These are phyloP conservation scores for Zygosaccharomyces pseudobailii DNA, from an alignment of 1,139 yeast genomes.

Conservation along the genomic window DNA sequence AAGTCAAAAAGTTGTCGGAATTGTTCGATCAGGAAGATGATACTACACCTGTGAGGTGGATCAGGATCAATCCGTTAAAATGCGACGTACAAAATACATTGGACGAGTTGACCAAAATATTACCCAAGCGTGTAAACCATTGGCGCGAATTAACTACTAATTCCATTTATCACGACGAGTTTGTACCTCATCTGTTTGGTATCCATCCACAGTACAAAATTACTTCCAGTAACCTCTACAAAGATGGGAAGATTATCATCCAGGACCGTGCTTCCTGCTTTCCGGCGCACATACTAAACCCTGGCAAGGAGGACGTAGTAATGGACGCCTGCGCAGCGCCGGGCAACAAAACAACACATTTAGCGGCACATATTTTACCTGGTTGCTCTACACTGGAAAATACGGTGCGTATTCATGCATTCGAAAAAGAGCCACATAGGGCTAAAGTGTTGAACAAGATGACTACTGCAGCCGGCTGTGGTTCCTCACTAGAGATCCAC, in stretches of 20 bases:
- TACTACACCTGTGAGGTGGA: constrained; percentile 86
- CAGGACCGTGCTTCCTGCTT: constrained; percentile 97
- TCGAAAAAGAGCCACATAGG: constrained; percentile 76
- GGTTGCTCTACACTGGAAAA: constrained; percentile 10
- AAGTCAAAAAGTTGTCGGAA: constrained; percentile 42
- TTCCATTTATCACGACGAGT: constrained; percentile 61
- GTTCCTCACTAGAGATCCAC: constrained; percentile 47
- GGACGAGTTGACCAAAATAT: constrained; percentile 38
- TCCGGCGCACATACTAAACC: constrained; percentile 79
- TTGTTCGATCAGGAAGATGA: constrained; percentile 42
- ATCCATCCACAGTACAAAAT: constrained; percentile 69
- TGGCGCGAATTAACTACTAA: constrained; percentile 56
- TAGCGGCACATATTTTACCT: constrained; percentile 55
- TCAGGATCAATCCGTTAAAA: constrained; percentile 65
- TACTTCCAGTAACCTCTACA: constrained; percentile 61
- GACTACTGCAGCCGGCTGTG: constrained; percentile 76
- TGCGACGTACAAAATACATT: constrained; percentile 39
- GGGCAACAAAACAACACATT: constrained; percentile 93
- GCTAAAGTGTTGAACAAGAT: constrained; percentile 69
- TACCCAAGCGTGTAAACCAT: constrained; percentile 33
- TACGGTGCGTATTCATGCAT: constrained; percentile 55
- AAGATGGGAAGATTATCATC: constrained; percentile 72
- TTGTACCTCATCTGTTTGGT: constrained; percentile 74
- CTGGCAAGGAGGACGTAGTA: constrained; percentile 49
- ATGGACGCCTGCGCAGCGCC: constrained; percentile 98